Evolutionary conservation across 495 filamentous ascomycete genomes (phyloP).

Genomic region (Ascodesmis nigricans): DNA sequence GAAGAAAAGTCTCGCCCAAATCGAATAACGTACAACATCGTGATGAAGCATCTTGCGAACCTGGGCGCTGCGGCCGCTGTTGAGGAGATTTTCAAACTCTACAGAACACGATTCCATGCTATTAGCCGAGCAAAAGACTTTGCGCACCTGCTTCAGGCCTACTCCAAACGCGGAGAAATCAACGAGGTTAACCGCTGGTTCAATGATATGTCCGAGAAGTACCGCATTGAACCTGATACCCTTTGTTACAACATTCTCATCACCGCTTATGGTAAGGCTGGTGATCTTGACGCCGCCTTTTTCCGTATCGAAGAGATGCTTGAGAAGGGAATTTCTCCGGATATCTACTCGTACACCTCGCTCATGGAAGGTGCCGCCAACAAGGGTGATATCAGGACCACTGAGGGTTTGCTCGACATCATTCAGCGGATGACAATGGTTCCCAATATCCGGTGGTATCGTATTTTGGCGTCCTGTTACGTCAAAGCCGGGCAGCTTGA

Average conservation of each 20-base stretch:
- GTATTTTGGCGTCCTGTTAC: too few species aligned
- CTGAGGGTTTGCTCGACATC: constrained; percentile 37
- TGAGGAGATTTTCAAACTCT: constrained; percentile 33
- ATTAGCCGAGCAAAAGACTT: constrained; percentile 1
- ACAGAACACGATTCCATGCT: constrained; percentile 25
- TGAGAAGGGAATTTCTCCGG: constrained; percentile 25
- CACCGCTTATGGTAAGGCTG: constrained; percentile 40
- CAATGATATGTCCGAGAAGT: constrained; percentile 28
- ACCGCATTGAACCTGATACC: constrained; percentile 29
- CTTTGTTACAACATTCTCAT: constrained; percentile 58
- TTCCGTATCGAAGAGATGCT: constrained; percentile 36
- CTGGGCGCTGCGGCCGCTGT: constrained; percentile 35
- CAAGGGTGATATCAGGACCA: constrained; percentile 52
- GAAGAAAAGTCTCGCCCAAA: constrained; percentile 21
- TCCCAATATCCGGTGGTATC: too few species aligned
- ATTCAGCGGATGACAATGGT: constrained; percentile 29
- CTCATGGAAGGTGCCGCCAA: constrained; percentile 48
- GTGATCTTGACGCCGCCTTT: constrained; percentile 42
- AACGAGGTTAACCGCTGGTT: constrained; percentile 37
- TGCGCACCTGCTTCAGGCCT: constrained; percentile 23
- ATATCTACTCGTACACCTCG: constrained; percentile 41
- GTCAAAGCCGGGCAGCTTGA: too few species aligned
- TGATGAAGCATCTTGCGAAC: constrained; percentile 31
- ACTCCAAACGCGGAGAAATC: constrained; percentile 34
- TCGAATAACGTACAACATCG: constrained; percentile 27